Evolutionary conservation across 352 stramenopile species (phyloP).

Genomic region (Elongisporangium anandrum): DNA sequence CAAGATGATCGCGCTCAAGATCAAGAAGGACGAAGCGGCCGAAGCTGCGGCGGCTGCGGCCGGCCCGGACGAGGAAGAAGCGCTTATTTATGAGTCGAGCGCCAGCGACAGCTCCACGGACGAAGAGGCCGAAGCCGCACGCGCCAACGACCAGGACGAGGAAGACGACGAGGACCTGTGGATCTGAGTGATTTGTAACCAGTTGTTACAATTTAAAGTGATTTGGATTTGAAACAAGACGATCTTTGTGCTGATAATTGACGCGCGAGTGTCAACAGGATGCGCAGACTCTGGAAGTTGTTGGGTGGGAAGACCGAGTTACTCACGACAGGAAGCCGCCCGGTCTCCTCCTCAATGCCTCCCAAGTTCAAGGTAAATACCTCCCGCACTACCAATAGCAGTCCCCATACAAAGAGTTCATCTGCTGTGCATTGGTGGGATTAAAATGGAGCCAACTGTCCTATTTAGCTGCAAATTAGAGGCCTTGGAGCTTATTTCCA

Average conservation of each 20-base stretch:
- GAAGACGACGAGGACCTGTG: slow-evolving; percentile 35
- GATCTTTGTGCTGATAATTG: too few species aligned
- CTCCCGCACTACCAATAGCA: too few species aligned
- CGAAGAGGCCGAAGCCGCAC: slow-evolving; percentile 13
- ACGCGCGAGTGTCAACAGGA: not conserved
- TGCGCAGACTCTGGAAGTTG: not conserved
- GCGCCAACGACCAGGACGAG: slow-evolving; percentile 15
- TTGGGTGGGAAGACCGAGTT: too few species aligned
- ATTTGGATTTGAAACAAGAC: too few species aligned
- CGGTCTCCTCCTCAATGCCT: too few species aligned
- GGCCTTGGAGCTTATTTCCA: too few species aligned
- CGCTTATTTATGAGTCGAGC: slow-evolving; percentile 10
- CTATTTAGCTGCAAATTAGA: too few species aligned
- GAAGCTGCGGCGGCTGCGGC: slow-evolving; percentile 15
- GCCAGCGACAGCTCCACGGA: slow-evolving; percentile 10
- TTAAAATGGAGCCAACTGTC: too few species aligned
- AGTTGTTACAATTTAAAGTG: not conserved
- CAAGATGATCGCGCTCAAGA: slow-evolving; percentile 41
- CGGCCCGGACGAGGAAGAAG: slow-evolving; percentile 14
- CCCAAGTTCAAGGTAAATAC: too few species aligned
- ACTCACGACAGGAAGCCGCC: too few species aligned
- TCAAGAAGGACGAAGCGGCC: slow-evolving; percentile 26
- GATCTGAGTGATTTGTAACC: slow-evolving; percentile 19
- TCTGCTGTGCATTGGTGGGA: too few species aligned
- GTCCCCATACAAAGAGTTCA: too few species aligned